Evolutionary conservation across 495 filamentous ascomycete genomes (phyloP), one percentile per base, ranked within the genome.

Genomic region (Haplographium delicatum): DNA sequence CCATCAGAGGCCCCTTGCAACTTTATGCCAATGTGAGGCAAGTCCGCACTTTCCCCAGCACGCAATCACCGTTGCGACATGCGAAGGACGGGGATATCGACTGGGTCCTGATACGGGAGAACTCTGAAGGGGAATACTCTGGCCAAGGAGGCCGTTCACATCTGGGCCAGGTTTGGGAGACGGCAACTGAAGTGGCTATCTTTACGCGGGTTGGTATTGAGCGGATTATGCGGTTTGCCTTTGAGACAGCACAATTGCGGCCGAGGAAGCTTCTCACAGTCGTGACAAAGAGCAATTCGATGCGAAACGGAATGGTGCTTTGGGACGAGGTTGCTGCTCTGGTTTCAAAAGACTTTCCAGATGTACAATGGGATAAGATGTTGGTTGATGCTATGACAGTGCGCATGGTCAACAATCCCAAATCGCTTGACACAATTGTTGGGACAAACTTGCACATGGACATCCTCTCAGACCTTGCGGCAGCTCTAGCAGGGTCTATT

Each of bases 401-500:
- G 20, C 61, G 75, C 8, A 80, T 79, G 76, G 73, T 76, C 3
- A 56, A 76, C 35, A 70, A 74, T 50, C 75, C 75, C 0, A 64
- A 71, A 55, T 68, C 62, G n/a, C 38, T 80, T 30, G 76, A 80
- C 57, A 78, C 75, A 0, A 76, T 78, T 49, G 75, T 80, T 30
- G 76, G 74, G 0, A 76, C 70, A 11, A 80, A 80, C 57, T 51
- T 80, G 54, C 75, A 80, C 51, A 74, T 73, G 20, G 76, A 79
- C 49, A 78, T 78, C 30, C 65, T 80, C n/a, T 74, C 70, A 26
- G 76, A 80, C 57, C 58, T 93, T 68, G 89, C 88, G 7, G 87
- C 83, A 54, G 88, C 91, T 23, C 89, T 91, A 49, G 86, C 88
- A 2, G 88, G 88, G 3, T 85, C 80, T n/a, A 71, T 94, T 57